These are phyloP conservation scores for Rhodotorula sp. DNA, from an alignment of 1,284 basidiomycete species.

Conservation along the genomic window DNA sequence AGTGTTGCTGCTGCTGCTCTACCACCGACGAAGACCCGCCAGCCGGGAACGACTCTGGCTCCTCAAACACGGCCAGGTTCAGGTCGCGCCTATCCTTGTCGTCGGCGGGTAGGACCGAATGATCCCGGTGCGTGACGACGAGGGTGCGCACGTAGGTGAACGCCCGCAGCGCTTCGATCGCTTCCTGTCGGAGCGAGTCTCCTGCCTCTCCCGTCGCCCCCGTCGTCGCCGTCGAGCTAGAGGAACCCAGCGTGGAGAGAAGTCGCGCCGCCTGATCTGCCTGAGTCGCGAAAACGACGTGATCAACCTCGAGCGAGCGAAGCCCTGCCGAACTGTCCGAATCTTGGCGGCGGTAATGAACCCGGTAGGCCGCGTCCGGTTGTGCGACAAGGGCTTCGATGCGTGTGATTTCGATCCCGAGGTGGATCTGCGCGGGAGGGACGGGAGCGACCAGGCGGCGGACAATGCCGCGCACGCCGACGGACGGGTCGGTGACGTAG, in stretches of 20 bases:
- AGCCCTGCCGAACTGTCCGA: too few species aligned
- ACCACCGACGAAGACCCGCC: not conserved
- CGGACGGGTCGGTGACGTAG: slow-evolving; percentile 56
- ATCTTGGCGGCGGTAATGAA: not conserved
- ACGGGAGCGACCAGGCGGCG: slow-evolving; percentile 54
- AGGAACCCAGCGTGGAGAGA: slow-evolving; percentile 48
- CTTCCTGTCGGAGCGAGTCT: too few species aligned
- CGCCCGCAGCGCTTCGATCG: slow-evolving; percentile 42
- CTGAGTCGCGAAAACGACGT: slow-evolving; percentile 69
- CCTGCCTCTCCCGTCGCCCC: not conserved
- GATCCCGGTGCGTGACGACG: slow-evolving; percentile 69
- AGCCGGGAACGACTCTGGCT: not conserved
- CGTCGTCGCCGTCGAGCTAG: not conserved
- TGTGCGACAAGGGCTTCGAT: slow-evolving; percentile 45
- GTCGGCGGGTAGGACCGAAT: slow-evolving; percentile 58
- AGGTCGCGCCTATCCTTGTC: slow-evolving; percentile 61
- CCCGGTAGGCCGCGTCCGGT: not conserved
- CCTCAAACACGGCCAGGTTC: slow-evolving; percentile 56
- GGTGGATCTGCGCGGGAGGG: slow-evolving; percentile 54
- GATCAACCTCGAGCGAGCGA: slow-evolving; percentile 57
- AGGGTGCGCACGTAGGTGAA: slow-evolving; percentile 54
- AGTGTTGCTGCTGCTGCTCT: not conserved
- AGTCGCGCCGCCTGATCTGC: slow-evolving; percentile 61
- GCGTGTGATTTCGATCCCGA: slow-evolving; percentile 57
- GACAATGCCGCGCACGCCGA: slow-evolving; percentile 62